A percentile compares a stretch with the other conserved stretches of the same genome.
Evolutionary conservation across 352 stramenopile genomes (phyloP).

Genomic region (Globisporangium perplexum): DNA sequence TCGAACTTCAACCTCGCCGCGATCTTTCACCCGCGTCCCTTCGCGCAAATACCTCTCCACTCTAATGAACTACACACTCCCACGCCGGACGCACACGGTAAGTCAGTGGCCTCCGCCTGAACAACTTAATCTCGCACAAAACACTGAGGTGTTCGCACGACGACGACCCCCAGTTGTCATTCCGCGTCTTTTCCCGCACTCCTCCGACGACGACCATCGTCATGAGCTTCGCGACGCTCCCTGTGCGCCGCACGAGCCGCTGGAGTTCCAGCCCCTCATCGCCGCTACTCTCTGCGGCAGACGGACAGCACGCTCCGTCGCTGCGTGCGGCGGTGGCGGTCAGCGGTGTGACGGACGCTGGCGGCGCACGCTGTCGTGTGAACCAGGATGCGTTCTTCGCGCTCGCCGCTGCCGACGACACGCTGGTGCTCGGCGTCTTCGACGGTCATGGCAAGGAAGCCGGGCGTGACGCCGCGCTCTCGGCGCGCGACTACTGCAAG

Average conservation of each 20-base stretch:
- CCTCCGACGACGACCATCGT: background rate
- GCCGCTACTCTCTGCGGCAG: no score
- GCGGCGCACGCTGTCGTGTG: conserved; percentile 38
- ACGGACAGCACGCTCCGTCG: no score
- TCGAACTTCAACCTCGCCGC: no score
- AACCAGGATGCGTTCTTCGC: conserved; percentile 91
- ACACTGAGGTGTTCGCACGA: background rate
- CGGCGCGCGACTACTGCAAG: conserved; percentile 60
- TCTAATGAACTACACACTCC: no score
- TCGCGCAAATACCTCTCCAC: no score
- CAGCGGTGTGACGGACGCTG: conserved; percentile 52
- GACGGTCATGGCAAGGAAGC: conserved; percentile 83
- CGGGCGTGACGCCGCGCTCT: conserved; percentile 56
- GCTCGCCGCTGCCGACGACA: conserved; percentile 31
- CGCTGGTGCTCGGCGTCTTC: conserved; percentile 72
- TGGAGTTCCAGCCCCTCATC: no score
- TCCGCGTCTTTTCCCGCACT: no score
- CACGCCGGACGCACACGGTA: no score
- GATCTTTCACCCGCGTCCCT: no score
- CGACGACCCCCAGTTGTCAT: background rate
- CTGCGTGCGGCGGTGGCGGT: conserved; percentile 18
- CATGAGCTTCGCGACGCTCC: conserved; percentile 9
- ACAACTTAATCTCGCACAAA: background rate
- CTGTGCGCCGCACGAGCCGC: background rate
- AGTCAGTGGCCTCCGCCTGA: no score